Base-by-base conservation (phyloP, 169 alveolate species). In the Cryptosporidium canis region DNA sequence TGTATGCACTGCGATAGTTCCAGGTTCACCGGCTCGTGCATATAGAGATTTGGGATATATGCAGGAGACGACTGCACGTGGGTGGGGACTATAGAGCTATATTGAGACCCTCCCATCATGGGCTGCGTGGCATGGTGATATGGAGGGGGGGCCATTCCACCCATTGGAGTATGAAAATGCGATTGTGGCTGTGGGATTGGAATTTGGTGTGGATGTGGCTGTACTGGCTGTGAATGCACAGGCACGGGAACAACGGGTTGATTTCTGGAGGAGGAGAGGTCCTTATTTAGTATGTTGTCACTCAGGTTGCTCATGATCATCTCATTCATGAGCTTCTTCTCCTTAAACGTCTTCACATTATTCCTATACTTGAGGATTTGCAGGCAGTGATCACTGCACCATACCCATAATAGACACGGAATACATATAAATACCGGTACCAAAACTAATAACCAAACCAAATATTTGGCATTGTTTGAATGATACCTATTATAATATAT, bases 321-420 rank as follows among this genome's bases (percentile, higher is more conserved):
- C 18, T 77, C 87, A 58, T 77, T 77, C 55, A 77, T 39, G 3
- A 77, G 58, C 35, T 41, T 55, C 47, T 77, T 55, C 39, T 77
- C 87, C 39, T 77, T 77, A 27, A 37, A 12, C 7, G 29, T 58
- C 27, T 45, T 77, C 87, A 58, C 58, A 39, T 61, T 55, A 61
- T 45, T 55, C 12, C 87, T 27, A 29, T 77, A 77, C 41, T 58
- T 58, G 16, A 77, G 51, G 24, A 77, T 39, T 44, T 77, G 87
- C n/a, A 77, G 27, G 37, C 87, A 77, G 24, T 77, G 87, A 6
- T 77, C 87, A 58, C 72, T 77, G 37, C 87, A 77, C 87, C 87
- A 77, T 12, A 77, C 87, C 87, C 87, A 77, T 53, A 77, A 58
- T 27, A 77, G 21, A 31, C 87, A 77, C 21, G 87, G 87, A 61